Base-by-base conservation (phyloP, 768 basidiomycete species). In the Mycena vulgaris region DNA sequence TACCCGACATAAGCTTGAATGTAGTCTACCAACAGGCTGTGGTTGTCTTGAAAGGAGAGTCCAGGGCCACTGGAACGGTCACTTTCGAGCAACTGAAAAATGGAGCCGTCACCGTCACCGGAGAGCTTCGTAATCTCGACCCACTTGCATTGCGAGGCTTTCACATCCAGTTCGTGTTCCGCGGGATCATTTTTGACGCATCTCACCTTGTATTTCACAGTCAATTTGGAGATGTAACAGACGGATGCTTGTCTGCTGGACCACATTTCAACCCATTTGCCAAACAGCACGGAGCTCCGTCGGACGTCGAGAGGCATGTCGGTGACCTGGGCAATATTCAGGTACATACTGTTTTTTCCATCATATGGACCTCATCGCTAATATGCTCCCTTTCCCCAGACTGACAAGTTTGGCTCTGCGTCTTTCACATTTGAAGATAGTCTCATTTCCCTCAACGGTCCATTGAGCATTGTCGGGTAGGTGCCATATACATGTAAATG, bases 261-360 rank as follows among this genome's bases (percentile, higher is more conserved):
- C 73, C 89, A 37, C 94, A 95, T 80, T 95, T 89, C 85, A 95
- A 95, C 82, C 93, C 93, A 0, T 86, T 85, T 79, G 83, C 80
- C 23, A 84, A 86, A 66, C 87, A 81, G 13, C 95, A 95, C 72
- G 93, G 93, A 65, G 91, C 86, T 5, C 92, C 87, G 13, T 78
- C 79, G 11, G 88, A 89, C 74, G 66, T 73, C 5, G 78, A 78
- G 61, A 56, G 77, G 66, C 94, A 95, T 78, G 89, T 92, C 31
- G 94, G 94, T 0, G 92, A 93, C 73, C 77, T 93, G 70, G 94
- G 94, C 7, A 95, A 95, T 76, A 88, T 95, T 76, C 73, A 52
- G 30, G 51, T 52, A 23, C 48, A 23, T 28, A 52, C 51, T 6
- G 28, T n/a, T 13, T 5, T 9, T 28, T 28, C 2, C 28, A 6